These are phyloP conservation scores for Starmerella cellae DNA, from an alignment of 805 yeast genomes.

Conservation along the genomic window DNA sequence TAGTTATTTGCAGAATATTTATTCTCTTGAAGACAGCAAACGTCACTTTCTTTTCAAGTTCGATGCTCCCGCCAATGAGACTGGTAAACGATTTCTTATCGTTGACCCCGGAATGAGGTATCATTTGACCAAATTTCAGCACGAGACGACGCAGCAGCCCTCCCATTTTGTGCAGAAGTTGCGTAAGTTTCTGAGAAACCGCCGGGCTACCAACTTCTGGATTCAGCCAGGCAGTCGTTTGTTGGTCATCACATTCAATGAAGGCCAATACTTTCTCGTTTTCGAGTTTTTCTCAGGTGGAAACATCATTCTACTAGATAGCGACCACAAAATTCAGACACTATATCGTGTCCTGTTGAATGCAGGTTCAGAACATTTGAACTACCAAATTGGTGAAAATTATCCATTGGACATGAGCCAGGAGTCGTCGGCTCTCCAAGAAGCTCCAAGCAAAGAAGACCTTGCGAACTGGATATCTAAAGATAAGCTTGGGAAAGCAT, in stretches of 20 bases:
- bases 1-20: constrained; percentile 69
- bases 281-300: constrained; percentile 94
- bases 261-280: constrained; percentile 62
- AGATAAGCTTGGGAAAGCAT: constrained; percentile 43
- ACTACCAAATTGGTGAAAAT: constrained; percentile 60
- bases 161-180: constrained; percentile 74
- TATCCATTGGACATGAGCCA: constrained; percentile 33
- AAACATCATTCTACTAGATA: constrained; percentile 65
- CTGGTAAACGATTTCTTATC: constrained; percentile 60
- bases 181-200: constrained; percentile 72
- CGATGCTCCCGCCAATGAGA: constrained; percentile 44
- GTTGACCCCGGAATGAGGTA: constrained; percentile 78
- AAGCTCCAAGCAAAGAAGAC: constrained; percentile 45
- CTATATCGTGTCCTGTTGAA: constrained; percentile 60
- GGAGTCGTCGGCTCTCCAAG: constrained; percentile 1
- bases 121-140: constrained; percentile 64
- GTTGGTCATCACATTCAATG: constrained; percentile 72
- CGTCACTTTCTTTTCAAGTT: constrained; percentile 71
- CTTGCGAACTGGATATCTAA: constrained; percentile 15
- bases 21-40: constrained; percentile 58
- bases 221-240: constrained; percentile 74
- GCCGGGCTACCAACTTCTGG: constrained; percentile 56
- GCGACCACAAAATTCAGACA: constrained; percentile 50
- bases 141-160: constrained; percentile 71
- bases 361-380: constrained; percentile 40